These are phyloP conservation scores for Triangularia verruculosa DNA, from an alignment of 2,329 filamentous ascomycete species.

Conservation along the genomic window DNA sequence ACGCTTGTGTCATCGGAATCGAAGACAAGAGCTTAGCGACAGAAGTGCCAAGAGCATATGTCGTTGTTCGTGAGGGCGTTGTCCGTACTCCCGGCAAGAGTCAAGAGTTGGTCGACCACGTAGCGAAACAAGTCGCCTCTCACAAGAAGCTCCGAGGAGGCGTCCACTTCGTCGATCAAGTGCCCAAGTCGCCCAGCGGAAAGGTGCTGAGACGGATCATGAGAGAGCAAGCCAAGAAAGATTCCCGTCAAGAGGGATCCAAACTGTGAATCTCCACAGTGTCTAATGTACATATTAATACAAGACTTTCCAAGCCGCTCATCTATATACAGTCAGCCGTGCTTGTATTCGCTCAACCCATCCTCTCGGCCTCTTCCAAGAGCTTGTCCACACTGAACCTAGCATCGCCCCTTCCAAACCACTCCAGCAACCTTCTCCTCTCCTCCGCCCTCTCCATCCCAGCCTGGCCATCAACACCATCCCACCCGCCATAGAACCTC, in stretches of 20 bases:
- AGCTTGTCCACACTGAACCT: constrained; percentile 81
- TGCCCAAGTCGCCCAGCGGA: constrained; percentile 67
- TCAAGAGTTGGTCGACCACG: constrained; percentile 38
- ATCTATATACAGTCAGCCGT: neutral
- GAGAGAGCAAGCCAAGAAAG: constrained; percentile 39
- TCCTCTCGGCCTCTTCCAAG: constrained; percentile 83
- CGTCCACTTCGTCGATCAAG: constrained; percentile 63
- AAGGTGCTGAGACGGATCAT: constrained; percentile 47
- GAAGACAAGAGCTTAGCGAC: constrained; percentile 60
- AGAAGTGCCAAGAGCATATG: constrained; percentile 65
- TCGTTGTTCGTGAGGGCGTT: constrained; percentile 48
- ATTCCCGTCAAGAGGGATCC: constrained; percentile 37
- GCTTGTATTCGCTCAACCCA: constrained; percentile 44
- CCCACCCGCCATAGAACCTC: constrained; percentile 79
- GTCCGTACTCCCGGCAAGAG: constrained; percentile 37
- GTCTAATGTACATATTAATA: constrained; percentile 5
- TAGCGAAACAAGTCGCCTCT: constrained; percentile 38
- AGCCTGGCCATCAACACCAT: constrained; percentile 39
- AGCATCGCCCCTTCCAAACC: constrained; percentile 76
- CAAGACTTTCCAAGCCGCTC: neutral
- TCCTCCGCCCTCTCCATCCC: constrained; percentile 57
- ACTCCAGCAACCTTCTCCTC: constrained; percentile 70
- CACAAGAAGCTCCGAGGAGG: constrained; percentile 69
- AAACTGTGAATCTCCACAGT: constrained; percentile 36
- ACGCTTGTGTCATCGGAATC: constrained; percentile 62